Evolutionary conservation across 495 filamentous ascomycete genomes (phyloP).

Genomic region (Hypoxylon lienhwacheense): DNA sequence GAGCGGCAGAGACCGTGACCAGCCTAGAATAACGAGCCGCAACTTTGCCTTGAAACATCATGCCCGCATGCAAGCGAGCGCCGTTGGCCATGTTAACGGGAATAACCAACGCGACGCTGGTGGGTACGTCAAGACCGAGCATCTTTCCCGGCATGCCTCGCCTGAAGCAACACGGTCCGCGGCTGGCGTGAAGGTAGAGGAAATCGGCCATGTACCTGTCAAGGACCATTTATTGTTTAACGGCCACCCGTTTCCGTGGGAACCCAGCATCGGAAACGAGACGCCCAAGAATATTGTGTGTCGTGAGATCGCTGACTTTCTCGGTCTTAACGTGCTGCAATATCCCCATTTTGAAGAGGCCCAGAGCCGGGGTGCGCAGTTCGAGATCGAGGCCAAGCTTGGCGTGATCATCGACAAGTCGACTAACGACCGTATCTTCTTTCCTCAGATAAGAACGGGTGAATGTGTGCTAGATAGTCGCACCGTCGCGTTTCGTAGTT

Average conservation of each 20-base stretch:
- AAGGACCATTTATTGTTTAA: slow-evolving; percentile 30
- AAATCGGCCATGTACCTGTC: slow-evolving; percentile 5
- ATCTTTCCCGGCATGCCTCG: slow-evolving; percentile 51
- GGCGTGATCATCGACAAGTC: slow-evolving; percentile 75
- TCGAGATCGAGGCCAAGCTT: slow-evolving; percentile 92
- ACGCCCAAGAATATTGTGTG: slow-evolving; percentile 69
- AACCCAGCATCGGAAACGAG: slow-evolving; percentile 66
- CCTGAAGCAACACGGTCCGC: slow-evolving; percentile 48
- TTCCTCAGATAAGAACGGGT: slow-evolving; percentile 59
- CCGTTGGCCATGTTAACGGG: slow-evolving; percentile 42
- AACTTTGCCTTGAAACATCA: slow-evolving; percentile 46
- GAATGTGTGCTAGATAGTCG: slow-evolving; percentile 65
- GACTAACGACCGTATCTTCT: slow-evolving; percentile 63
- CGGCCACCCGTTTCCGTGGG: slow-evolving; percentile 60
- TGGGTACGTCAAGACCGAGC: slow-evolving; percentile 37
- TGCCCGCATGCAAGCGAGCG: slow-evolving; percentile 22
- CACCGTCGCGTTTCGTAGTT: slow-evolving; percentile 69
- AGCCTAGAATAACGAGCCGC: slow-evolving; percentile 33
- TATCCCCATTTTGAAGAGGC: slow-evolving; percentile 59
- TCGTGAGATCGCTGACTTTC: slow-evolving; percentile 69
- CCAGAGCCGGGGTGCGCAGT: slow-evolving; percentile 60
- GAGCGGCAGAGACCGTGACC: slow-evolving; percentile 27
- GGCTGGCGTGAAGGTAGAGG: slow-evolving; percentile 26
- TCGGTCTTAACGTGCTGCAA: slow-evolving; percentile 68
- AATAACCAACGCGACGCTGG: slow-evolving; percentile 31